These are phyloP conservation scores for Pichia sp. DNA, from an alignment of 1,139 yeast species.

Conservation along the genomic window DNA sequence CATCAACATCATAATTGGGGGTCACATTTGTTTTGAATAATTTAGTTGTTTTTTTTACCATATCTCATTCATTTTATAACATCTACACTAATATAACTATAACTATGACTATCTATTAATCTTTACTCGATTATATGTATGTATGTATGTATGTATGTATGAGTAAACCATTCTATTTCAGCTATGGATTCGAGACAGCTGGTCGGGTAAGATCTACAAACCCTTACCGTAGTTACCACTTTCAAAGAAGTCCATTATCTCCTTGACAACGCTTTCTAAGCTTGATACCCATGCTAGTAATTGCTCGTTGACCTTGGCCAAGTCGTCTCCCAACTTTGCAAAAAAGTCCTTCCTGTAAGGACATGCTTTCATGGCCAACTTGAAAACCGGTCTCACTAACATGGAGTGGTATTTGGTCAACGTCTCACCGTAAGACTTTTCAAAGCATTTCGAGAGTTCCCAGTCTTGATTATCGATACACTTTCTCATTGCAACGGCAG, in stretches of 20 bases:
- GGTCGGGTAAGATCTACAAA: constrained; percentile 39
- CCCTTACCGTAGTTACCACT: constrained; percentile 89
- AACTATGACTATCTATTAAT: constrained; percentile 10
- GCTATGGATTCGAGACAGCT: not conserved
- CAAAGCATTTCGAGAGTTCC: constrained; percentile 75
- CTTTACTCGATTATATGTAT: not conserved
- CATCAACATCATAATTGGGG: not conserved
- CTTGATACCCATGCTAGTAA: constrained; percentile 71
- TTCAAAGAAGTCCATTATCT: constrained; percentile 70
- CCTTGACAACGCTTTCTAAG: constrained; percentile 66
- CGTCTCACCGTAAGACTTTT: constrained; percentile 76
- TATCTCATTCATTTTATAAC: constrained; percentile 1
- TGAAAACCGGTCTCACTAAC: constrained; percentile 80
- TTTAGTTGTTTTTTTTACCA: constrained; percentile 6
- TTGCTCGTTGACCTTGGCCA: constrained; percentile 60
- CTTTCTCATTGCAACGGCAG: constrained; percentile 83
- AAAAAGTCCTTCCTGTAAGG: constrained; percentile 88
- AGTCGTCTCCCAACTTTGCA: constrained; percentile 69
- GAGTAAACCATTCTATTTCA: not conserved
- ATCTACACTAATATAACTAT: constrained; percentile 8
- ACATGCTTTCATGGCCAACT: constrained; percentile 92
- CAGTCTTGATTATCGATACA: constrained; percentile 55
- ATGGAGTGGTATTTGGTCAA: constrained; percentile 77
- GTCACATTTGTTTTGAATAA: constrained; percentile 1
- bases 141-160: too few species aligned